Evolutionary conservation across 1,284 basidiomycete species (phyloP), one percentile per base, ranked within the genome.

Genomic region (Marasmius fiardii): DNA sequence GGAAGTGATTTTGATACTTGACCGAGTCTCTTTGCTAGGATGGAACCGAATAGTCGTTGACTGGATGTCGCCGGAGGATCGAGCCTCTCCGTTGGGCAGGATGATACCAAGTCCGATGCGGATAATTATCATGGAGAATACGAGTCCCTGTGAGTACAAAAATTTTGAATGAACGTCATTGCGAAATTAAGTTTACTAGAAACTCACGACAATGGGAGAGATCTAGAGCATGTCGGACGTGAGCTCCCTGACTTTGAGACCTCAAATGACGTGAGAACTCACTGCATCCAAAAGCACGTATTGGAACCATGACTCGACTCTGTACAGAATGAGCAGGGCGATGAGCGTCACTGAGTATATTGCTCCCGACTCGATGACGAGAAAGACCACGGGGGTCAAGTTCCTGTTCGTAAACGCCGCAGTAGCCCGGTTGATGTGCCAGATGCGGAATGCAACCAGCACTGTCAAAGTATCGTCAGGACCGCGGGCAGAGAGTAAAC

Each of bases 311-410:
- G 67, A 70, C 21, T 67, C 62, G 7, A 61, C 59, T 51, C 68
- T 63, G 60, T 72, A 75, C 11, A 71, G 58, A 18, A 71, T 63
- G 8, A 75, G 64, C 21, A 76, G 61, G 6, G 63, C 59, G 23
- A 71, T 60, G 14, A 74, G 65, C 3, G 70, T 69, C 23, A 60
- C 62, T 1, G 72, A 74, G 58, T 75, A 75, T 18, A 76, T 68
- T 3, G 70, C 67, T n/a, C 75, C 74, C n/a, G 73, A 74, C 58
- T 75, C 75, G 37, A 77, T 62, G 24, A 76, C 66, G 23, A 75
- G 66, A 35, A 71, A 60, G 37, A 72, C 64, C 48, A 72, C 57
- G 6, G 72, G 66, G 23, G 60, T 60, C 51, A 73, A 57, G 51
- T 63, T 68, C 23, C 63, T 49, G 10, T 60, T 20, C 7, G 28